Evolutionary conservation across 371 early-diverging fungal genomes (phyloP), one percentile per base, ranked within the genome.

Genomic region (Encephalitozoon intestinalis): DNA sequence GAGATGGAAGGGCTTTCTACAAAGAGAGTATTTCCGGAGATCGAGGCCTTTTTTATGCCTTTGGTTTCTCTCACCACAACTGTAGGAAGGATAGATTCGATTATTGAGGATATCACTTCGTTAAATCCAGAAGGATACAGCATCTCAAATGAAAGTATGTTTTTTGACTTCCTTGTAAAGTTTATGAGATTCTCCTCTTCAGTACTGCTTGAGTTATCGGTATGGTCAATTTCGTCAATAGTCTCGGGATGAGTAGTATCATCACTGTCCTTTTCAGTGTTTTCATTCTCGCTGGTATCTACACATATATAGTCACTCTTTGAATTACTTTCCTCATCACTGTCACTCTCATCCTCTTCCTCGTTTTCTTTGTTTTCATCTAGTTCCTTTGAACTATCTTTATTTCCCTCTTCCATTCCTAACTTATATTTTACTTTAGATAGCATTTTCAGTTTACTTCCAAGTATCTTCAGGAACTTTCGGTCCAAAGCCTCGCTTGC

Each of bases 201-300:
- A 1, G 6, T 21, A 26, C 49, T 25, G 9, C 41, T 18, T 4
- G 25, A 11, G 12, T 53, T 67, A 30, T 70, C 70, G 28, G 23
- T 40, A 6, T 72, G 43, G 2, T 69, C 65, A 4, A 1, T n/a
- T 2, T 75, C 46, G 11, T 31, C 12, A 12, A 1, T 12, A 31
- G 7, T 40, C 2, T 46, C 49, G 1, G 21, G 49, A 18, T 18
- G 21, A 46, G 18, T 46, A 18, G 15, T 15, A 8, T 39, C 51
- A 4, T 50, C 51, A 50, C 52, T 41, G 25, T 68, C 44, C 6
- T 69, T 26, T 28, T 39, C 41, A 15, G 21, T n/a, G 52, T 9
- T 69, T 9, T 44, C 39, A 43, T 71, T 64, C 50, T 66, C 79
- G 63, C 79, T 83, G 25, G 78, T 80, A 31, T 84, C 87, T 52